phyloP scores from a whole-genome alignment of 345 rosid species.

The Moricandia arvensis region DNA sequence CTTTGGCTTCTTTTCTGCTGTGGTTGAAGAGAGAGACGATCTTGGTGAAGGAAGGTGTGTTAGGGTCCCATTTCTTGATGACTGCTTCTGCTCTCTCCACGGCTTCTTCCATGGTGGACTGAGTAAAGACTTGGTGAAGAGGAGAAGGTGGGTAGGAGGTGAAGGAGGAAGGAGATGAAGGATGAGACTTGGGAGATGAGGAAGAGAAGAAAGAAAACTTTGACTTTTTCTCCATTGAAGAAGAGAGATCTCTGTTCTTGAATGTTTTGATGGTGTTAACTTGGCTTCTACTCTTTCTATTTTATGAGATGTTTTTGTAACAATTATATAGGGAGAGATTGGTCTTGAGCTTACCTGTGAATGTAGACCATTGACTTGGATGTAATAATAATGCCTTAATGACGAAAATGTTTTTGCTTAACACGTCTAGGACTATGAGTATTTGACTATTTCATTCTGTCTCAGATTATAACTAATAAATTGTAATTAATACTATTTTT shows the following conservation, averaged over 20 bases:
- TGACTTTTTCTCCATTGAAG: constrained; percentile 28
- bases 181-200: constrained; percentile 32
- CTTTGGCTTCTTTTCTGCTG: constrained; percentile 50
- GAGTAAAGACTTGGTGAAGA: constrained; percentile 35
- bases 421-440: constrained; percentile 13
- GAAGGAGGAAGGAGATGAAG: constrained; percentile 31
- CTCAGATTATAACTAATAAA: constrained; percentile 20
- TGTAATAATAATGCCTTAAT: not conserved
- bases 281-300: constrained; percentile 23
- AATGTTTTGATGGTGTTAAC: not conserved
- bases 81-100: constrained; percentile 47
- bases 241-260: not conserved
- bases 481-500: not conserved
- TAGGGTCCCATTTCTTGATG: constrained; percentile 61
- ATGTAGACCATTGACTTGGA: constrained; percentile 26
- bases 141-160: constrained; percentile 37
- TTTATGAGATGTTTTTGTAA: not conserved
- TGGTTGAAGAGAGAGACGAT: constrained; percentile 45
- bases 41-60: constrained; percentile 41
- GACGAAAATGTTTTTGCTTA: constrained; percentile 11
- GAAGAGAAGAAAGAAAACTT: constrained; percentile 24
- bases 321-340: not conserved
- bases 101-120: constrained; percentile 46
- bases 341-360: constrained; percentile 20
- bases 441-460: constrained; percentile 18